A percentile compares a stretch with the other conserved stretches of the same genome.
These are phyloP conservation scores for Trypanosoma cruzi DNA, from an alignment of 208 protist species.

Conservation along the genomic window DNA sequence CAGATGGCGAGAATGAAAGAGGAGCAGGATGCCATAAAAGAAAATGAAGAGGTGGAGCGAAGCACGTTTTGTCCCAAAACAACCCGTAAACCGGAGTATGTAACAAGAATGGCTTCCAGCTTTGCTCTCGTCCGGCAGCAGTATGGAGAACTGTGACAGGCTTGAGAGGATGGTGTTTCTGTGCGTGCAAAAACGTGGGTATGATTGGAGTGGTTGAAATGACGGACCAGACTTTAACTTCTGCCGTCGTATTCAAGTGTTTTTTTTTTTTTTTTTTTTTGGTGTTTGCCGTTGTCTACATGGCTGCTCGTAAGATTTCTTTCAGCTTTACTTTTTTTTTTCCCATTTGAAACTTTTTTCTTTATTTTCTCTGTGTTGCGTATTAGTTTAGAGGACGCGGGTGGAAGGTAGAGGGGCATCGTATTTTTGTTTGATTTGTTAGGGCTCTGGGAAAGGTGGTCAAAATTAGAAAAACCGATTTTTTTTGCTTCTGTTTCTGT, in stretches of 20 bases:
- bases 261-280: slow-evolving; percentile 11
- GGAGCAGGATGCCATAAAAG: slow-evolving; percentile 35
- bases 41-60: slow-evolving; percentile 32
- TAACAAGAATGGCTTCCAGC: slow-evolving; percentile 70
- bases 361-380: not conserved
- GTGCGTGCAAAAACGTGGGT: not conserved
- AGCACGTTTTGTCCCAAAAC: slow-evolving; percentile 76
- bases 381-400: too few species aligned
- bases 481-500: too few species aligned
- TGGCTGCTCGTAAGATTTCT: not conserved
- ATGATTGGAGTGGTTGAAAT: not conserved
- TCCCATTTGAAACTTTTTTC: not conserved
- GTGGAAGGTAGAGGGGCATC: too few species aligned
- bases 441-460: too few species aligned
- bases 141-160: slow-evolving; percentile 34
- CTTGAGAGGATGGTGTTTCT: not conserved
- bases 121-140: slow-evolving; percentile 70
- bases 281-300: not conserved
- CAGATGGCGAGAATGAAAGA: slow-evolving; percentile 28
- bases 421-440: too few species aligned
- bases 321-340: not conserved
- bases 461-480: too few species aligned
- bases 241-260: not conserved
- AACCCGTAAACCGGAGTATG: slow-evolving; percentile 66
- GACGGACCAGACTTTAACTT: not conserved